Base-by-base conservation (phyloP, 768 basidiomycete species). In the Cystobasidium tubakii region DNA sequence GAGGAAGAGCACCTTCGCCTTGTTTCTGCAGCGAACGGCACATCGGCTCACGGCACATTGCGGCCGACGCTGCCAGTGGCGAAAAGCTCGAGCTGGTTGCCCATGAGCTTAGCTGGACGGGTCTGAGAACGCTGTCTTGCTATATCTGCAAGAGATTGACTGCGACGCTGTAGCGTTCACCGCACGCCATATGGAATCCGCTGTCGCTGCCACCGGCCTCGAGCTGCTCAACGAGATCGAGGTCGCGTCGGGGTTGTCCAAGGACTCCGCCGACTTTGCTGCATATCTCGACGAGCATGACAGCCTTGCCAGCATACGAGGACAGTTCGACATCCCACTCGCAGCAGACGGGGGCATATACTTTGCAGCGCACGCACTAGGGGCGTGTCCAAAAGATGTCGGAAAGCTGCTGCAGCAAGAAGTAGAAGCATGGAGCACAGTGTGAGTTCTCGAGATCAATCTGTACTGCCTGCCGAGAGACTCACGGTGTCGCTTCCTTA, bases 261-360 rank as follows among this genome's bases (percentile, higher is more conserved):
- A n/a, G 21, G 53, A 54, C 53, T 54, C 53, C 10, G n/a, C 53
- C 6, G 53, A 54, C 21, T 54, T 54, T 54, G 53, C 53, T 54
- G 53, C 27, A 29, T 54, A 54, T n/a, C 53, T 54, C n/a, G 53
- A 54, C 53, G 27, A 54, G n/a, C 53, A 54, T 10, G 53, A 54
- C 21, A n/a, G n/a, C 27, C 53, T 54, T n/a, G 53, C 53, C 4
- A 54, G 53, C 53, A n/a, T n/a, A 29, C 21, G 27, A 54, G 53
- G 21, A n/a, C 53, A 54, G 27, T 54, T n/a, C 21, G 53, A 54
- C 27, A n/a, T 54, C 27, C 53, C 53, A 6, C 39, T 39, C 7
- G 39, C 39, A 6, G 39, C 39, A 39, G 39, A 39, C 21, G 53
- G 27, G 21, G 53, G 53, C 4, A 54, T 54, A n/a, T 54, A 54